Conservation (phyloP, 2,329 filamentous ascomycete species). For the Talaromyces islandicus region DNA sequence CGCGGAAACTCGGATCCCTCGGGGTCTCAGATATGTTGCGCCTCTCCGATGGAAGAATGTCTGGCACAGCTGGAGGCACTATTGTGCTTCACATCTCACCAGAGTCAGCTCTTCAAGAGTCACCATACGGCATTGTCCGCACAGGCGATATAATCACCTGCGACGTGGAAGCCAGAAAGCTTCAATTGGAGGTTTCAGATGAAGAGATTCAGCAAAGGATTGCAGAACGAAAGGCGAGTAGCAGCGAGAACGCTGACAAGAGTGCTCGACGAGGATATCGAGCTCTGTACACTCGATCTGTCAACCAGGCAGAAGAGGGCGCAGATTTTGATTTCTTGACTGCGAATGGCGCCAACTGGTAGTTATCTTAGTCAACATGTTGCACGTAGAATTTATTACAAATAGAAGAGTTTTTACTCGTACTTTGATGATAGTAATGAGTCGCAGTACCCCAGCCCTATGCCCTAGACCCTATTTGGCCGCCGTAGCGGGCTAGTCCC, state of each 20-base stretch:
- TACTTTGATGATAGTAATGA: not conserved
- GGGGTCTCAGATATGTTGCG: slow-evolving; percentile 51
- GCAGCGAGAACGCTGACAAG: not conserved
- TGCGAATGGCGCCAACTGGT: slow-evolving; percentile 16
- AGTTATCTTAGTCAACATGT: not conserved
- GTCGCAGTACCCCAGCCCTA: slow-evolving; percentile 17
- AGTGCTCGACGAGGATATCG: slow-evolving; percentile 28
- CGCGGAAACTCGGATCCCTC: slow-evolving; percentile 40
- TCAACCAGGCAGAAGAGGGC: slow-evolving; percentile 38
- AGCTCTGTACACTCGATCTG: slow-evolving; percentile 36
- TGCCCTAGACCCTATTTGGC: slow-evolving; percentile 26
- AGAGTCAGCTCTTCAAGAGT: slow-evolving; percentile 43
- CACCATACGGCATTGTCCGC: slow-evolving; percentile 43
- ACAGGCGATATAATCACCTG: slow-evolving; percentile 45
- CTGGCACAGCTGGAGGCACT: slow-evolving; percentile 50
- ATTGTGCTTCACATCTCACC: slow-evolving; percentile 51
- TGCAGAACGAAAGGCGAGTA: slow-evolving; percentile 17
- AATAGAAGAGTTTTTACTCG: not conserved
- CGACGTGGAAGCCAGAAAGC: slow-evolving; percentile 37
- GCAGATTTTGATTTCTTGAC: slow-evolving; percentile 36
- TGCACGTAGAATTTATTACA: not conserved
- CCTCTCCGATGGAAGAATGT: slow-evolving; percentile 51
- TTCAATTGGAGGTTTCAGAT: slow-evolving; percentile 39
- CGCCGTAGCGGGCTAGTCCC: not conserved
- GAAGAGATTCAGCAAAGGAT: slow-evolving; percentile 37